These are phyloP conservation scores for Termitomyces heimii DNA, from an alignment of 768 basidiomycete species.

Conservation along the genomic window DNA sequence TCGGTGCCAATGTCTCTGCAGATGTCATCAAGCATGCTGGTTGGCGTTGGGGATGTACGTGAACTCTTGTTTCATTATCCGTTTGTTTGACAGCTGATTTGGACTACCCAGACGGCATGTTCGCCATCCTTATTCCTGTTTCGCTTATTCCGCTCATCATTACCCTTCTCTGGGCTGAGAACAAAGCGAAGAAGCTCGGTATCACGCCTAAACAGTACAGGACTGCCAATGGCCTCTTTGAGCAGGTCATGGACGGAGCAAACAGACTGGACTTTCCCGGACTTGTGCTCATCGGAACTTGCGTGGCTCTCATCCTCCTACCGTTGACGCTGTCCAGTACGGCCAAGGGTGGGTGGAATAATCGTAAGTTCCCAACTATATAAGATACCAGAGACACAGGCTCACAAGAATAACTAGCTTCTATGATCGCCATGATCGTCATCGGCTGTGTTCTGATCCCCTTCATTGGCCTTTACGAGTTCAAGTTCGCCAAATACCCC, in stretches of 20 bases:
- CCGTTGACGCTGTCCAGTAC: slow-evolving; percentile 44
- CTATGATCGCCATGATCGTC: slow-evolving; percentile 46
- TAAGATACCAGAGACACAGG: background rate
- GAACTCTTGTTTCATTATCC: background rate
- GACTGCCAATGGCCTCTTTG: slow-evolving; percentile 8
- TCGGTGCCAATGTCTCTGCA: slow-evolving; percentile 59
- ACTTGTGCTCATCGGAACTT: slow-evolving; percentile 42
- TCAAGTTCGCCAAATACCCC: slow-evolving; percentile 47
- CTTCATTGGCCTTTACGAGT: slow-evolving; percentile 39
- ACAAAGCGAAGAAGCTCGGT: slow-evolving; percentile 35
- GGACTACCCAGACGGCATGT: slow-evolving; percentile 40
- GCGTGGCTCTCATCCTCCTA: slow-evolving; percentile 45
- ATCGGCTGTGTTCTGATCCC: slow-evolving; percentile 39
- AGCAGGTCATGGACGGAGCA: slow-evolving; percentile 18
- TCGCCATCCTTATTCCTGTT: slow-evolving; percentile 48
- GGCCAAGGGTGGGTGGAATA: slow-evolving; percentile 37
- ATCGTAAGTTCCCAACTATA: slow-evolving; percentile 28
- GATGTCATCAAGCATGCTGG: slow-evolving; percentile 33
- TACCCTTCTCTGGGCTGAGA: slow-evolving; percentile 51
- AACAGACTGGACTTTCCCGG: slow-evolving; percentile 44
- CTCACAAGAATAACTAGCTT: slow-evolving; percentile 25
- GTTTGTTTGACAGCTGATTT: background rate
- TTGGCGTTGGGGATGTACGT: slow-evolving; percentile 71
- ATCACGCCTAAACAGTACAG: slow-evolving; percentile 7
- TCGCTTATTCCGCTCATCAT: slow-evolving; percentile 46